Base-by-base conservation (phyloP, 2,329 filamentous ascomycete species). In the Cytospora chrysosperma region DNA sequence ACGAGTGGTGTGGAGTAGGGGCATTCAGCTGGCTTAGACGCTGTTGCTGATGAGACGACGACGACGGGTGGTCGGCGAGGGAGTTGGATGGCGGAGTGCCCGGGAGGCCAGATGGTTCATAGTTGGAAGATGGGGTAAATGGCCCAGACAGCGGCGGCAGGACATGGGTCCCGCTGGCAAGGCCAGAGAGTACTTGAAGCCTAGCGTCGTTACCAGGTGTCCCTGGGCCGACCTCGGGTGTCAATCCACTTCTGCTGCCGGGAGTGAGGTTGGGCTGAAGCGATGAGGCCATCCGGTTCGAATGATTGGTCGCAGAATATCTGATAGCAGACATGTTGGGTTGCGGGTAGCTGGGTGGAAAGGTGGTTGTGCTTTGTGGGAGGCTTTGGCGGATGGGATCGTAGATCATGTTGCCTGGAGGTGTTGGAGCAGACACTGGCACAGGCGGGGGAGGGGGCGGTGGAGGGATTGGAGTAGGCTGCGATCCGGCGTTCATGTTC, bases 361-460 rank as follows among this genome's bases (percentile, higher is more conserved):
- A 82, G 70, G 85, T 81, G 28, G 75, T 73, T 2, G 76, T 71
- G 3, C 76, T 67, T 43, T 85, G 84, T 0, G 82, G 82, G 0
- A 84, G 73, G 62, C 80, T 84, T 66, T 83, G 82, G 3, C 85
- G 79, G 63, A 86, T 85, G 0, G 85, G 83, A 61, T 87, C 85
- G 62, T 86, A 87, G 2, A 83, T 79, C 82, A 85, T 85, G 67
- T 83, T 86, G 1, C 84, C 83, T 0, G 84, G 81, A 0, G 82
- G 80, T 2, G 82, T 83, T 26, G 78, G 66, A 43, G 67, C 56
- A 61, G 67, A 27, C 21, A 57, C 47, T 19, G 65, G 65, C 43
- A 66, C 62, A 13, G 59, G 50, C 34, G 59, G 66, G 2, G 67
- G 50, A 30, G 59, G 66, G 2, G 67, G 49, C 19, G 37, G 47